Conservation (phyloP, 2,329 filamentous ascomycete genomes). For the Sclerotinia minor region DNA sequence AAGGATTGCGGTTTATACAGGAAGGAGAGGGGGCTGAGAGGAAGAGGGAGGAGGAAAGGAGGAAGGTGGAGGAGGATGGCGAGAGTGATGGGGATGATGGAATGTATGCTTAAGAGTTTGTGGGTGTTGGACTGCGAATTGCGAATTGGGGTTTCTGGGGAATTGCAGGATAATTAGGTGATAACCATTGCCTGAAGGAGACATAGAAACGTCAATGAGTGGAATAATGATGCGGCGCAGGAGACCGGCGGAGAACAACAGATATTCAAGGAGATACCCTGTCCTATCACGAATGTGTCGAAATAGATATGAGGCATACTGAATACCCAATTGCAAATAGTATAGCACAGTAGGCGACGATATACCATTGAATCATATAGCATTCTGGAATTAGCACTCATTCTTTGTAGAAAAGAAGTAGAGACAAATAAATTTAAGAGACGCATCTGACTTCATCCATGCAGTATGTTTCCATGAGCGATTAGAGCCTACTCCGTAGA, state of each 20-base stretch:
- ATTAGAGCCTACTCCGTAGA: no score
- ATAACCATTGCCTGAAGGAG: background rate
- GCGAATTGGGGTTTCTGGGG: no score
- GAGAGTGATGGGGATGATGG: constrained; percentile 54
- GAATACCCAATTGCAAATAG: background rate
- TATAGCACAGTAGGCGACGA: background rate
- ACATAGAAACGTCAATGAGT: background rate
- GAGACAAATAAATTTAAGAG: no score
- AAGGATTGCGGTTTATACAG: constrained; percentile 28
- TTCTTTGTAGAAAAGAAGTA: background rate
- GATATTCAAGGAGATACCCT: background rate
- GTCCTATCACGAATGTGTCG: background rate
- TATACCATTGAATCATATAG: background rate
- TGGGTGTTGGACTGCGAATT: background rate
- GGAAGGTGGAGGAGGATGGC: constrained; percentile 43
- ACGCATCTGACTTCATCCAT: no score
- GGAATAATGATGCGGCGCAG: background rate
- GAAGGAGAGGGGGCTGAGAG: constrained; percentile 39
- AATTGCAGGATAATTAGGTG: no score
- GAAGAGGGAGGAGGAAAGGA: background rate
- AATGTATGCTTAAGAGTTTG: constrained; percentile 46
- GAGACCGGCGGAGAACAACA: background rate
- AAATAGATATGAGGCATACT: background rate
- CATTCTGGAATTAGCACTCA: background rate
- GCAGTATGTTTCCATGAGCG: no score